Percentiles rank a stretch among this genome's conserved stretches.
These are phyloP conservation scores for Fusarium napiforme DNA, from an alignment of 2,329 filamentous ascomycete genomes.

Conservation along the genomic window DNA sequence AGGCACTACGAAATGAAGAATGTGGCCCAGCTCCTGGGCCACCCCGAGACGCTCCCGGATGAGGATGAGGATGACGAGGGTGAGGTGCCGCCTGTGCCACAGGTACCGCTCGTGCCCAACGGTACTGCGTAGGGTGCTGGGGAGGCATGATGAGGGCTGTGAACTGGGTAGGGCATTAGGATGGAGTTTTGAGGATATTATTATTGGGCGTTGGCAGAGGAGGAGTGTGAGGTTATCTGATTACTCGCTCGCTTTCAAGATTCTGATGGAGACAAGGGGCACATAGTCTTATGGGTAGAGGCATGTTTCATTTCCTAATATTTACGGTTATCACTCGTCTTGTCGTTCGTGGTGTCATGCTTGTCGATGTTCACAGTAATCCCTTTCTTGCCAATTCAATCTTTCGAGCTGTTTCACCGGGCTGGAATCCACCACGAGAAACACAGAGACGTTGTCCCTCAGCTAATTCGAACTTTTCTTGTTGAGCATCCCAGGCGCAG, in stretches of 20 bases:
- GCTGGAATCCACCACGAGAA: slow-evolving; percentile 79
- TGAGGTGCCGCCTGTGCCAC: slow-evolving; percentile 53
- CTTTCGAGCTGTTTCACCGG: slow-evolving; percentile 77
- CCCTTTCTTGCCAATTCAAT: slow-evolving; percentile 84
- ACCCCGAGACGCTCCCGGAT: slow-evolving; percentile 72
- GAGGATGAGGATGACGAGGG: slow-evolving; percentile 70
- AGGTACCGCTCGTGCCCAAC: slow-evolving; percentile 57
- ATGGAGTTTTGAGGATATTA: slow-evolving; percentile 46
- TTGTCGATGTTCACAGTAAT: slow-evolving; percentile 58
- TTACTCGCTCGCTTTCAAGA: slow-evolving; percentile 29
- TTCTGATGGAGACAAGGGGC: slow-evolving; percentile 28
- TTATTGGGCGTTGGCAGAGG: slow-evolving; percentile 43
- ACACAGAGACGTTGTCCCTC: slow-evolving; percentile 80
- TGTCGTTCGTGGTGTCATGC: neutral
- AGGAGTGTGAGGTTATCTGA: slow-evolving; percentile 21
- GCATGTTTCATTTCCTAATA: slow-evolving; percentile 35
- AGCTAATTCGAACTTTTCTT: slow-evolving; percentile 80
- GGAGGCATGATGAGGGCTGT: slow-evolving; percentile 18
- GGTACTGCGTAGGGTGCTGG: slow-evolving; percentile 44
- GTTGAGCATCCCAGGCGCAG: slow-evolving; percentile 80
- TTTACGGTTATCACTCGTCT: slow-evolving; percentile 6
- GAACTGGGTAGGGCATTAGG: slow-evolving; percentile 20
- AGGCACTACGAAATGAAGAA: slow-evolving; percentile 99
- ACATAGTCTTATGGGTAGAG: slow-evolving; percentile 29
- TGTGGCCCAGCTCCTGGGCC: slow-evolving; percentile 86